Conservation (phyloP, 177 flowering plant genomes). For the Vitis hybrid region DNA sequence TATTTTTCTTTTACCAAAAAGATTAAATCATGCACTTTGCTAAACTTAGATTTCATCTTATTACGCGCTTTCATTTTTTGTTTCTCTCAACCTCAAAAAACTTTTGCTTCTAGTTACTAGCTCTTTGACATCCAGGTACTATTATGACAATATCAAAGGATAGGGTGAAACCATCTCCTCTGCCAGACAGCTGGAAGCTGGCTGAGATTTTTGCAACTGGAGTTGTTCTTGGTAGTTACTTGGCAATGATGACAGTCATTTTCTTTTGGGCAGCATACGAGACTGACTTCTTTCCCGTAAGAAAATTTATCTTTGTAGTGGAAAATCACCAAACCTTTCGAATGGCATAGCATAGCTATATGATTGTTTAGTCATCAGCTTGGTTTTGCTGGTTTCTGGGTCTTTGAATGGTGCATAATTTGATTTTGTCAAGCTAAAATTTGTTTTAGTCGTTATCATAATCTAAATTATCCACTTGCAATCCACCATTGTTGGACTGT, state of each 20-base stretch:
- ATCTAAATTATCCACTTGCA: neutral
- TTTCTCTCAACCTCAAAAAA: neutral
- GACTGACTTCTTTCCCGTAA: constrained; percentile 84
- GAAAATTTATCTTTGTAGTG: constrained; percentile 11
- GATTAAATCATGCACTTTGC: neutral
- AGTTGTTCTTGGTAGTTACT: constrained; percentile 72
- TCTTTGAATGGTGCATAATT: too few relatives aligned
- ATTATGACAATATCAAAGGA: constrained; percentile 94
- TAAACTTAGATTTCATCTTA: constrained; percentile 2
- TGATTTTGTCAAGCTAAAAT: too few relatives aligned
- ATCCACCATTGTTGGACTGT: neutral
- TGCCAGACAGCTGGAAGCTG: constrained; percentile 89
- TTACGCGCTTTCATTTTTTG: neutral
- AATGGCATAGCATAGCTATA: neutral
- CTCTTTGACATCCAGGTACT: constrained; percentile 56
- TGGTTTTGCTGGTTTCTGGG: neutral
- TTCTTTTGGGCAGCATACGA: constrained; percentile 87
- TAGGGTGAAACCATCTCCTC: constrained; percentile 84
- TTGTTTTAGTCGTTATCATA: neutral
- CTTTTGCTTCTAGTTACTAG: neutral
- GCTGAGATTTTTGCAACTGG: constrained; percentile 88
- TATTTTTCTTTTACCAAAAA: constrained; percentile 14
- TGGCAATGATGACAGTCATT: constrained; percentile 89
- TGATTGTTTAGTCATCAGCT: neutral
- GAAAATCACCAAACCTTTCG: neutral